phyloP scores from a whole-genome alignment of 2,329 filamentous ascomycete genomes.

The Ophiostoma perfectum region DNA sequence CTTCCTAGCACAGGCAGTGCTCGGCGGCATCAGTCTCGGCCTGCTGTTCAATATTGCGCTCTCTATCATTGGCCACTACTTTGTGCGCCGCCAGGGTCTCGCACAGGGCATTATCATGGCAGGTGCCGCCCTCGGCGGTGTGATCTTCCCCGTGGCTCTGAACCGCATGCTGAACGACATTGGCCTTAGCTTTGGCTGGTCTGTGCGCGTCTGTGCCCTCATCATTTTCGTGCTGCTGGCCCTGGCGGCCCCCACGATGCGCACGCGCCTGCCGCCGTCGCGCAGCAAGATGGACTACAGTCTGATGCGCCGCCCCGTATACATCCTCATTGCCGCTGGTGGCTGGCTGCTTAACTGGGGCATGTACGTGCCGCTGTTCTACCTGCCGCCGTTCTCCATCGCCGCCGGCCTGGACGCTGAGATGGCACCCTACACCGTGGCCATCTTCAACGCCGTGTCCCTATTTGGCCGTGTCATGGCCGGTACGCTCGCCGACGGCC shows the following conservation, averaged over 20 bases:
- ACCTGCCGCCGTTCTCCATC: constrained; percentile 13
- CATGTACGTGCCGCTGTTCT: constrained; percentile 30
- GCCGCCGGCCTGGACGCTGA: constrained; percentile 29
- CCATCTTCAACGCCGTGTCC: constrained; percentile 37
- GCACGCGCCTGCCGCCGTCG: constrained; percentile 25
- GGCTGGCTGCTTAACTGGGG: constrained; percentile 29
- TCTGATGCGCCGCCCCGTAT: constrained; percentile 29
- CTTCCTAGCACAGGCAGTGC: constrained; percentile 37
- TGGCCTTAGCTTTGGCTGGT: constrained; percentile 39
- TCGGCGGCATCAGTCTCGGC: constrained; percentile 36
- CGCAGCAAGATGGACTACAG: constrained; percentile 32
- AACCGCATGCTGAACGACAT: constrained; percentile 38
- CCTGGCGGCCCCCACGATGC: constrained; percentile 35
- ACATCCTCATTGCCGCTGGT: constrained; percentile 30
- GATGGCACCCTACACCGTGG: constrained; percentile 35
- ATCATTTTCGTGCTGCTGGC: constrained; percentile 41
- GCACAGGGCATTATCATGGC: constrained; percentile 38
- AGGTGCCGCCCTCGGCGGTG: constrained; percentile 41
- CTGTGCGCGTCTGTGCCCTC: constrained; percentile 39
- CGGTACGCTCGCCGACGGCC: constrained; percentile 34
- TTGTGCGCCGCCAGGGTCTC: constrained; percentile 27
- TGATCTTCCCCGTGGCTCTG: constrained; percentile 44
- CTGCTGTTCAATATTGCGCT: constrained; percentile 35
- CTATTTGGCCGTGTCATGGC: constrained; percentile 28
- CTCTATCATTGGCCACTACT: constrained; percentile 32